Base-by-base conservation (phyloP, 768 basidiomycete genomes). In the Termitomyces sp. region DNA sequence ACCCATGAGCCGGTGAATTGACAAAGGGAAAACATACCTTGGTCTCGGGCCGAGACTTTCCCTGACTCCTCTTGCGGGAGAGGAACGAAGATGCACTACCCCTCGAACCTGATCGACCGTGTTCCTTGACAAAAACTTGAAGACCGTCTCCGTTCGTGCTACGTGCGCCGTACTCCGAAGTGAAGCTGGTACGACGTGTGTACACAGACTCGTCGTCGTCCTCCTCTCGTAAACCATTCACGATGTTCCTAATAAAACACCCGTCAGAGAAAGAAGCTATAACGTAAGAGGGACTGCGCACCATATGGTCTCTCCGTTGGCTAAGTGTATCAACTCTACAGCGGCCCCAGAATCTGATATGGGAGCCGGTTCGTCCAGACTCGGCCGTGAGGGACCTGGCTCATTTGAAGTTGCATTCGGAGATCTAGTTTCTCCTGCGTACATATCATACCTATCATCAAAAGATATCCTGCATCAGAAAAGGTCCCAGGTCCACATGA, bases 291-390 rank as follows among this genome's bases (percentile, higher is more conserved):
- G 31, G 38, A 40, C 15, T 33, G 75, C 84, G 56, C 54, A 89
- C 91, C 91, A 94, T 58, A 94, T 85, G 8, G 88, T 90, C 67
- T 92, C 85, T 23, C 91, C 91, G 66, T 91, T 91, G n/a, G 89
- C 87, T 64, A 91, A 73, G 66, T 93, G 87, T 54, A 93, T 78
- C 44, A 93, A 79, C 70, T 94, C 89, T 31, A 93, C 73, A 4
- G 86, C 90, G 48, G 85, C 81, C 12, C 81, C 78, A 41, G 77
- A 63, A 53, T 80, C 83, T 50, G 80, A 63, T 58, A 69, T 67
- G 49, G 68, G 47, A 51, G 62, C 59, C 7, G 57, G 42, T 51
- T 71, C 70, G 41, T 64, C 70, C 58, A 67, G 69, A 50, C 55
- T 65, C 50, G 52, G 43, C 42, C 62, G 70, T 46, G 55, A 64